Conservation (phyloP, 2,329 filamentous ascomycete species). For the Botrytis paeoniae region DNA sequence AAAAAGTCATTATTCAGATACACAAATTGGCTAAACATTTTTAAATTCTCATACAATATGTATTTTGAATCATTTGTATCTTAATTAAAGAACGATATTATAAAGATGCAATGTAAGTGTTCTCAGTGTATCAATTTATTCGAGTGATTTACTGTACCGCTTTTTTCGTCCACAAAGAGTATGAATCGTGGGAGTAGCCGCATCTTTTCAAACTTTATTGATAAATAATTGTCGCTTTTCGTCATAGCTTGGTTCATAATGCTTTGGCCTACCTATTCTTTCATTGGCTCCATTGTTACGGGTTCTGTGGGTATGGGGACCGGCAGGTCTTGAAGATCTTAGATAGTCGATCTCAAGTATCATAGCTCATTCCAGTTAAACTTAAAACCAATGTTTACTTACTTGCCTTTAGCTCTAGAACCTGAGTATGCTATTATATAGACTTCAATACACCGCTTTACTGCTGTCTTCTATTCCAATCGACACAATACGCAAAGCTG, state of each 20-base stretch:
- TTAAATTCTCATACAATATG: accelerated
- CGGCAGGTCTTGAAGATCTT: background rate
- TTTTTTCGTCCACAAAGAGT: background rate
- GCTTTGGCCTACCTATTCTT: background rate
- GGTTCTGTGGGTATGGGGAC: background rate
- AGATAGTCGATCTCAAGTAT: background rate
- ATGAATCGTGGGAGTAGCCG: background rate
- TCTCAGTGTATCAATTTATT: background rate
- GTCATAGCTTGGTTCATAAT: background rate
- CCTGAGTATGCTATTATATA: background rate
- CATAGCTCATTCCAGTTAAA: background rate
- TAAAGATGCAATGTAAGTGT: background rate
- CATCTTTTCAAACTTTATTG: background rate
- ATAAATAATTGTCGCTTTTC: background rate
- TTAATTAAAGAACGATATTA: accelerated
- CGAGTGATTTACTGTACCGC: too few species aligned
- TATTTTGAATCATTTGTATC: background rate
- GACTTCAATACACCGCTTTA: background rate
- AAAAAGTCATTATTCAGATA: background rate
- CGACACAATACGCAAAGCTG: background rate
- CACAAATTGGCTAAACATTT: background rate
- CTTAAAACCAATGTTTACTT: background rate
- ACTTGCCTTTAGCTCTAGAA: background rate
- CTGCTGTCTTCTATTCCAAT: background rate
- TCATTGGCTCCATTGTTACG: background rate